phyloP scores from a whole-genome alignment of 1,284 basidiomycete species.

The Pyrrhoderma noxium region DNA sequence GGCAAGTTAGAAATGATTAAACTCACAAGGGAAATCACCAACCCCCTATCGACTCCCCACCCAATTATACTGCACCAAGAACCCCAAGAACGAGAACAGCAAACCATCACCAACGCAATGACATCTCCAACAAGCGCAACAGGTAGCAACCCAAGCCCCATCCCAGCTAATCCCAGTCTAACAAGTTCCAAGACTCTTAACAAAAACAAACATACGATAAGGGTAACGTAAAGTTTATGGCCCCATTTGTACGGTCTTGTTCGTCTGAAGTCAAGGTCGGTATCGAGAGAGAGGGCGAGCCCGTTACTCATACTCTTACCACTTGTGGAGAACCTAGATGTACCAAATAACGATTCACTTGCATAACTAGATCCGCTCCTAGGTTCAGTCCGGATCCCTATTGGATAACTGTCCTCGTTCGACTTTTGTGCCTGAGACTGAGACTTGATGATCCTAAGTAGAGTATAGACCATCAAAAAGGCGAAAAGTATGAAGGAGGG shows the following conservation, averaged over 20 bases:
- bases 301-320: no score
- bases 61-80: neutral
- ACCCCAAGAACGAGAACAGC: neutral
- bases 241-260: constrained; percentile 4
- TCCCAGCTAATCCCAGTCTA: constrained; percentile 9
- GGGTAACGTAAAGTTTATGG: constrained; percentile 10
- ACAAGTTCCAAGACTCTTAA: constrained; percentile 13
- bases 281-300: neutral
- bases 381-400: no score
- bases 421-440: neutral
- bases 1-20: neutral
- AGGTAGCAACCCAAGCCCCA: constrained; percentile 15
- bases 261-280: neutral
- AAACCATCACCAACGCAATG: constrained; percentile 10
- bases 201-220: constrained; percentile 9
- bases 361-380: no score
- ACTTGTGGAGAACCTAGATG: no score
- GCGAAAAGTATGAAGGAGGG: constrained; percentile 15
- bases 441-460: neutral
- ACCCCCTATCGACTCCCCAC: constrained; percentile 5
- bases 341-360: no score
- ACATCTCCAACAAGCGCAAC: constrained; percentile 7
- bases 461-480: constrained; percentile 14
- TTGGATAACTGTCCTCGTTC: no score
- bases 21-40: constrained; percentile 11